Conservation (phyloP, 306 rosid species). For the Sesbania bispinosa region DNA sequence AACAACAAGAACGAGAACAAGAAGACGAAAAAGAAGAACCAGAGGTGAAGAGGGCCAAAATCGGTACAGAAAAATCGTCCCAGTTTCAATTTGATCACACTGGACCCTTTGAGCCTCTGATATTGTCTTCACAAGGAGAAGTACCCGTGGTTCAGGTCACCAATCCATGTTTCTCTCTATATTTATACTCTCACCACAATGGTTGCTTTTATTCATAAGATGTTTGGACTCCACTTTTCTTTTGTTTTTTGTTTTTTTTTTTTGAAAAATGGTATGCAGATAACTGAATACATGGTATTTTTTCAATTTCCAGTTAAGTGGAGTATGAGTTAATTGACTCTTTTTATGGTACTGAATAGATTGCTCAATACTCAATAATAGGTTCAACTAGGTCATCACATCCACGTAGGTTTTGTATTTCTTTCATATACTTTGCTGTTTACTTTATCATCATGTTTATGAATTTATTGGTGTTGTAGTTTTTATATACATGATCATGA, state of each 20-base stretch:
- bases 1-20: slow-evolving; percentile 22
- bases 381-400: neutral
- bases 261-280: neutral
- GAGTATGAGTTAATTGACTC: neutral
- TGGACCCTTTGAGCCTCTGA: slow-evolving; percentile 69
- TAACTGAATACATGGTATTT: neutral
- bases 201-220: neutral
- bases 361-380: neutral
- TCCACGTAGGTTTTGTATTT: neutral
- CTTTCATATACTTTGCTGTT: neutral
- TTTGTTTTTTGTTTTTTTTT: too few species aligned
- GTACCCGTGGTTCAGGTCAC: slow-evolving; percentile 62
- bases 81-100: slow-evolving; percentile 68
- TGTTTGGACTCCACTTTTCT: too few species aligned
- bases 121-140: slow-evolving; percentile 54
- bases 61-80: slow-evolving; percentile 27
- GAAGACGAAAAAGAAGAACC: slow-evolving; percentile 26
- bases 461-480: neutral
- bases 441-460: neutral
- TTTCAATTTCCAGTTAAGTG: neutral
- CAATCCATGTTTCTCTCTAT: neutral
- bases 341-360: neutral
- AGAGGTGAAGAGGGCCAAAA: slow-evolving; percentile 29
- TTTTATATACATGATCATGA: neutral
- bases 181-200: neutral